Evolutionary conservation across 2,329 filamentous ascomycete species (phyloP), one percentile per base, ranked within the genome.

Genomic region (Sclerotinia trifoliorum): DNA sequence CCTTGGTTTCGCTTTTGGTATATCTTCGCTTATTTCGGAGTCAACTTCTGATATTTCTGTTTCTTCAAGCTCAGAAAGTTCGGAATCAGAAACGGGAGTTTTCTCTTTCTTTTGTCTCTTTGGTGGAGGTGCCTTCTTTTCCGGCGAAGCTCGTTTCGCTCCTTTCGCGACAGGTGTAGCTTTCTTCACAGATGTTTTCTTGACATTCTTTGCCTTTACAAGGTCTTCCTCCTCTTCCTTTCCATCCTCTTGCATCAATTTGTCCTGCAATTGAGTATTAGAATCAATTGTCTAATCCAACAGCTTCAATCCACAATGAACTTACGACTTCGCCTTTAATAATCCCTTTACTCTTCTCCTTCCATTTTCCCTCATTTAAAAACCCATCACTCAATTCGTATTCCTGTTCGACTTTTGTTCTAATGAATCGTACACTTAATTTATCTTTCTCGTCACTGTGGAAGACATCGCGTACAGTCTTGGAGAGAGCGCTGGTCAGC

Each of bases 391-490:
- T 80, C 1, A 89, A 80, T 1, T 75, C 77, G 0, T 85, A 77
- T 55, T 83, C 77, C 42, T 83, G 77, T 69, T 87, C 85, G 2
- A 81, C 83, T 56, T 78, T 79, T 69, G 83, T 82, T 67, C 87
- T 85, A 66, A 87, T 82, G 62, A 79, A 80, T 73, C 88, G 88
- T 69, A 89, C 85, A 0, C 85, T 84, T 11, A 87, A 80, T 4
- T 80, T 71, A 26, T 84, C 81, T 49, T 66, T 58, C n/a, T 69
- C 61, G 32, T 64, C 24, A 29, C 60, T 63, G 19, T 68, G 51
- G 29, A 70, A 68, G 26, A 69, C 48, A 44, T 63, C 39, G 8
- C 66, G 60, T 49, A 68, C 67, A 10, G 64, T 56, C n/a, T 68
- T 66, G 42, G 69, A 61, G 35, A 68, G 63, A 6, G 66, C 71